Evolutionary conservation across 2,329 filamentous ascomycete species (phyloP).

Genomic region (Coniochaeta sp.): DNA sequence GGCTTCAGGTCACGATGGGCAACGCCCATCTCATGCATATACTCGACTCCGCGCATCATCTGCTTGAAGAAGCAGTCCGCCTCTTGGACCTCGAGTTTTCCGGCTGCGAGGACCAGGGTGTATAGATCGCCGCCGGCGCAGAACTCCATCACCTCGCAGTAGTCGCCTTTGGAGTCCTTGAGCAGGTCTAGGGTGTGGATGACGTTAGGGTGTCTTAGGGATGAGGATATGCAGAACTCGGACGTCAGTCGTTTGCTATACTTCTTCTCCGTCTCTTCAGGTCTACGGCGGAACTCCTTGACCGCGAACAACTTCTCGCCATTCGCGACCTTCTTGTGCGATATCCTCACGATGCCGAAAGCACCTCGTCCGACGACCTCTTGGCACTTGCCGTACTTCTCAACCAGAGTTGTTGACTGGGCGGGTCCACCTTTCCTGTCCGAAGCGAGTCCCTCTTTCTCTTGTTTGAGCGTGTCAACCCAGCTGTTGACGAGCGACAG

Average conservation of each 20-base stretch:
- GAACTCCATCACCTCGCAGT: conserved; percentile 99
- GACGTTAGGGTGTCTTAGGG: conserved; percentile 91
- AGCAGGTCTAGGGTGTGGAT: conserved; percentile 95
- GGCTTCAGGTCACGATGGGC: conserved; percentile 95
- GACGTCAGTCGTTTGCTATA: conserved; percentile 96
- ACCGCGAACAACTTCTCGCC: conserved; percentile 94
- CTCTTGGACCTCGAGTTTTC: conserved; percentile 85
- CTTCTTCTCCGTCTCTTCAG: conserved; percentile 92
- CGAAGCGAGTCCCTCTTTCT: conserved; percentile 67
- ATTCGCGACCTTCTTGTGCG: conserved; percentile 85
- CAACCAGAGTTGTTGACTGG: conserved; percentile 70
- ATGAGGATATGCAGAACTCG: conserved; percentile 97
- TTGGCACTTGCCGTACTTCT: conserved; percentile 98
- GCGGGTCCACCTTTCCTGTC: conserved; percentile 74
- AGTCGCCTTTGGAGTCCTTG: conserved; percentile 93
- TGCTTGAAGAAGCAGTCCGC: conserved; percentile 99
- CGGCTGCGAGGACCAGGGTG: conserved; percentile 81
- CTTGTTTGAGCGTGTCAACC: conserved; percentile 87
- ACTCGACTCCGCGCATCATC: conserved; percentile 97
- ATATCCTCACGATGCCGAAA: conserved; percentile 95
- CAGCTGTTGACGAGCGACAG: conserved; percentile 90
- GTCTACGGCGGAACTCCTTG: conserved; percentile 92
- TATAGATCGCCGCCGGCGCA: conserved; percentile 95
- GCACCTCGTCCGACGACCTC: conserved; percentile 93
- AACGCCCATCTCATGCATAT: conserved; percentile 99